Conservation (phyloP, 257 asterid genomes). For the Rauvolfia tetraphylla region DNA sequence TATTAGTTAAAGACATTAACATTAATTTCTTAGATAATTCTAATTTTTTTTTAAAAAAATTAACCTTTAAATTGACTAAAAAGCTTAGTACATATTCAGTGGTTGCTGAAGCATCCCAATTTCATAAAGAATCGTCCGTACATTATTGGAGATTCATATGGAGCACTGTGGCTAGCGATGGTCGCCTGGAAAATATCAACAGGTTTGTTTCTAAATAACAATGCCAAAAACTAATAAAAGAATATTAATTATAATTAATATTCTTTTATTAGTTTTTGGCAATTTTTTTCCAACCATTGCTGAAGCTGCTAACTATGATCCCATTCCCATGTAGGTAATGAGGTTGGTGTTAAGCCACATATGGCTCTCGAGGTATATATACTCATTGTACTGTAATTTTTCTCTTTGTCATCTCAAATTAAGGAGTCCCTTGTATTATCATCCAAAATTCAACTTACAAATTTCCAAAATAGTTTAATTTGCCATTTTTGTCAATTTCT, state of each 20-base stretch:
- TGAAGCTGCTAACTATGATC: neutral
- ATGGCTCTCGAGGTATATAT: conserved; percentile 33
- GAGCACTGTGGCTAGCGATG: conserved; percentile 31
- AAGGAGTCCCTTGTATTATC: no score
- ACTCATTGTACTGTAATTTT: neutral
- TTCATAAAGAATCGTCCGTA: conserved; percentile 29
- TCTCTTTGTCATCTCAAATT: no score
- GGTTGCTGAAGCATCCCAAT: conserved; percentile 31
- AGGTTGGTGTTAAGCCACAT: conserved; percentile 30
- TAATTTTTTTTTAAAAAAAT: neutral
- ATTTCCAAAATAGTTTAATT: no score
- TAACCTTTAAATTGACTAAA: no score
- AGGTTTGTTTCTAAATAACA: conserved; percentile 14
- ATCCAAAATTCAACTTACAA: no score
- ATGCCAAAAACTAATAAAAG: no score
- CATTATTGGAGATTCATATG: conserved; percentile 43
- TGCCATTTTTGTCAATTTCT: no score
- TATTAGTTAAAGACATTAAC: no score
- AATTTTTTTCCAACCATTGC: neutral
- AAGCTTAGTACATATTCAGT: conserved; percentile 29
- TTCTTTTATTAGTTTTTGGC: neutral
- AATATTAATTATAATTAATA: no score
- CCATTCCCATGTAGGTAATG: conserved; percentile 27
- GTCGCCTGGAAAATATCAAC: conserved; percentile 23
- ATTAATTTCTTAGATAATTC: neutral